These are phyloP conservation scores for Ananas comosus DNA, from an alignment of 176 grass and related monocot genomes.

Conservation along the genomic window DNA sequence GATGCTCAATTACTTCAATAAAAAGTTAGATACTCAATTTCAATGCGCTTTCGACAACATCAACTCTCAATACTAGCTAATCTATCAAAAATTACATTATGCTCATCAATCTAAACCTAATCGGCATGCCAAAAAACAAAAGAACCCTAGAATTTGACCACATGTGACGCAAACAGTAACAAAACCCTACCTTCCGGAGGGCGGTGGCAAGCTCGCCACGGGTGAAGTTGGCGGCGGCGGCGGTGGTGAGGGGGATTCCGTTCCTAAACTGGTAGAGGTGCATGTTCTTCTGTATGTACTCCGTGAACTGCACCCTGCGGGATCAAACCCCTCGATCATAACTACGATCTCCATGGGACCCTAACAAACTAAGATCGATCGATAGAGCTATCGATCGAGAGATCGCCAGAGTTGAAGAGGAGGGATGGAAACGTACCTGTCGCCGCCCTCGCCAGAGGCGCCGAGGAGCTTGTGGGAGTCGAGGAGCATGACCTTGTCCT, in stretches of 20 bases:
- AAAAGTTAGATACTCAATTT: neutral
- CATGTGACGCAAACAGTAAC: neutral
- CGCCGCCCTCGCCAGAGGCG: slow-evolving; percentile 91
- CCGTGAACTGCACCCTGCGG: slow-evolving; percentile 88
- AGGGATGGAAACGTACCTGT: slow-evolving; percentile 39
- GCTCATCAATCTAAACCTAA: neutral
- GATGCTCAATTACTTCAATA: neutral
- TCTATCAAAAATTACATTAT: neutral
- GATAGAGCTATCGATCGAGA: neutral
- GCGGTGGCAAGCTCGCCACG: slow-evolving; percentile 92
- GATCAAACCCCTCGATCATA: neutral
- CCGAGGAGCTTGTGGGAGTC: slow-evolving; percentile 98
- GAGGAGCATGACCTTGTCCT: slow-evolving; percentile 97
- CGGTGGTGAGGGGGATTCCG: slow-evolving; percentile 73
- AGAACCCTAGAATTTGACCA: too few species aligned
- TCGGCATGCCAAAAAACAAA: too few species aligned
- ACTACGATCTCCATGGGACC: slow-evolving; percentile 14
- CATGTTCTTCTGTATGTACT: slow-evolving; percentile 99
- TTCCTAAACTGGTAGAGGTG: slow-evolving; percentile 98
- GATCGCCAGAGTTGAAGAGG: neutral
- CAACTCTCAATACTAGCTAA: too few species aligned
- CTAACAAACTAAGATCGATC: slow-evolving; percentile 6
- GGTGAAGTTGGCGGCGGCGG: slow-evolving; percentile 88
- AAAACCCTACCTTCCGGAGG: slow-evolving; percentile 58
- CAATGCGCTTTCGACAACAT: neutral